phyloP scores from a whole-genome alignment of 2,329 filamentous ascomycete genomes.

The Cadophora malorum region DNA sequence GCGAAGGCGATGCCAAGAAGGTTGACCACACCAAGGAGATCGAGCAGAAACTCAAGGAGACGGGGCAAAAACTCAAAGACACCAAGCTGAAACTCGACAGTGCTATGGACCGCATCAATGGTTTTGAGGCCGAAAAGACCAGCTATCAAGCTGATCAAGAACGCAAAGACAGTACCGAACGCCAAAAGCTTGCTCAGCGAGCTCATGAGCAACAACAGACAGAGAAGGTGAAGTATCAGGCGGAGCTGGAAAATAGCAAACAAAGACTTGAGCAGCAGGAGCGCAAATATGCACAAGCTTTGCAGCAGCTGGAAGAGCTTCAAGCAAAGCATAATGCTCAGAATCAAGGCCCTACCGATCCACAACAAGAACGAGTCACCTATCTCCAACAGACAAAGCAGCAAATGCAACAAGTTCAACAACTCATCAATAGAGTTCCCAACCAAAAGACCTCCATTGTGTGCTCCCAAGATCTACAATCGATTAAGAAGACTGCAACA shows the following conservation, averaged over 20 bases:
- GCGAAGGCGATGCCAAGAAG: constrained; percentile 20
- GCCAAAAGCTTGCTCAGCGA: constrained; percentile 32
- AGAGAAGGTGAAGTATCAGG: constrained; percentile 29
- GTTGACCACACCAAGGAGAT: constrained; percentile 28
- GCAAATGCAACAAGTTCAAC: constrained; percentile 7
- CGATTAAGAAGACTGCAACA: constrained; percentile 1
- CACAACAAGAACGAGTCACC: constrained; percentile 23
- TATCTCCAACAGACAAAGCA: constrained; percentile 30
- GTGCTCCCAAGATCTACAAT: neutral
- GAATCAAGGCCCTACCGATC: neutral
- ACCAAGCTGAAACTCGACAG: constrained; percentile 25
- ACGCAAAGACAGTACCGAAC: constrained; percentile 40
- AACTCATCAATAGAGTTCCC: neutral
- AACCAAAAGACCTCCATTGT: neutral
- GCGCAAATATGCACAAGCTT: constrained; percentile 17
- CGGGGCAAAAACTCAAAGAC: constrained; percentile 27
- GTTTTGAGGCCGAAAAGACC: constrained; percentile 41
- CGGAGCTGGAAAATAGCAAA: constrained; percentile 31
- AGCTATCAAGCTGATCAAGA: constrained; percentile 33
- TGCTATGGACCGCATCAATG: constrained; percentile 35
- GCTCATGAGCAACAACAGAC: constrained; percentile 28
- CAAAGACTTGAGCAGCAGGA: constrained; percentile 29
- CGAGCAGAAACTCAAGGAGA: constrained; percentile 27
- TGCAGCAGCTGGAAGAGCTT: constrained; percentile 7
- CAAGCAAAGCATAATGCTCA: constrained; percentile 11